Conservation (phyloP, 202 grass and related monocot species). For the Sporobolus alterniflorus region DNA sequence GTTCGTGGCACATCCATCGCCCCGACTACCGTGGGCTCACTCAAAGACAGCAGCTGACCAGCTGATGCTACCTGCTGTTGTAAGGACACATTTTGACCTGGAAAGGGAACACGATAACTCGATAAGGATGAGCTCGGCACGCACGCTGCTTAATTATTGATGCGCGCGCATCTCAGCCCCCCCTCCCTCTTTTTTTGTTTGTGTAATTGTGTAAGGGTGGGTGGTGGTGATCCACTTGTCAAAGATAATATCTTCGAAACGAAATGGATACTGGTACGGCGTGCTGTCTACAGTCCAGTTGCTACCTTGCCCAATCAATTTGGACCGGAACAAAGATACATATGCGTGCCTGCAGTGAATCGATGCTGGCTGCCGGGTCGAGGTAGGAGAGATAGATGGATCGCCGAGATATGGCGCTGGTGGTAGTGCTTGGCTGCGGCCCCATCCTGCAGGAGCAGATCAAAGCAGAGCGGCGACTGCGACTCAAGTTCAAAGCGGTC, state of each 20-base stretch:
- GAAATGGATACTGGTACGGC: not conserved
- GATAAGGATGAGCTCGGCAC: slow-evolving; percentile 36
- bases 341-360: not conserved
- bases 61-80: not conserved
- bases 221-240: not conserved
- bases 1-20: not conserved
- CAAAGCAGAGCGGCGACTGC: no score
- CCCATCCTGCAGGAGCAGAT: not conserved
- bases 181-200: not conserved
- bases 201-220: not conserved
- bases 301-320: not conserved
- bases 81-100: not conserved
- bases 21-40: slow-evolving; percentile 18
- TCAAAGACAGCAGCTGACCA: not conserved
- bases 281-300: slow-evolving; percentile 7
- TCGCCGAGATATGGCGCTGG: slow-evolving; percentile 2
- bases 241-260: slow-evolving; percentile 31
- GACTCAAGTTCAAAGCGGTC: not conserved
- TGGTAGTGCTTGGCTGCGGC: not conserved
- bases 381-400: not conserved
- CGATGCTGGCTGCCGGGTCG: slow-evolving; percentile 6
- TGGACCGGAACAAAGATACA: slow-evolving; percentile 22
- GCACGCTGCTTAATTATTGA: slow-evolving; percentile 32
- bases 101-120: not conserved
- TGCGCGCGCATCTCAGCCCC: not conserved